Base-by-base conservation (phyloP, 2,329 filamentous ascomycete genomes). In the Fusarium udum region DNA sequence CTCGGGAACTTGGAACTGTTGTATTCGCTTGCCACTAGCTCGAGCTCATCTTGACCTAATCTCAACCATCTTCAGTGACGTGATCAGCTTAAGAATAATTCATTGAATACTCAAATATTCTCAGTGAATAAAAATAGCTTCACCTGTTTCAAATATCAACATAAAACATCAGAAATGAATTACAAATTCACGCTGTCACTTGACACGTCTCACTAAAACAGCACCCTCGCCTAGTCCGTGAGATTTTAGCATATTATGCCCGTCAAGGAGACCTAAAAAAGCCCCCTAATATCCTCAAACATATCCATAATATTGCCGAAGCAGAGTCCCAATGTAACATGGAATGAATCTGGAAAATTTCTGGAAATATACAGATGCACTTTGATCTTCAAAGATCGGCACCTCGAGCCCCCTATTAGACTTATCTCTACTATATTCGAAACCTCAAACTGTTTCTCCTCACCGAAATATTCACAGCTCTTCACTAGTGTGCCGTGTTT, bases 1-100 rank as follows among this genome's bases (percentile, higher is more conserved):
- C 36, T 69, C 26, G 51, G 42, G 26, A 48, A 28, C 26, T 48
- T 28, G 26, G 40, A 26, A 22, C n/a, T 64, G 67, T 64, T 64
- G 67, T 64, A 63, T 55, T 53, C 55, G 67, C 39, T 65, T 69
- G 67, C 67, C 67, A 69, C 67, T 69, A 69, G 59, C 65, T 56
- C 43, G n/a, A 5, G 13, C 32, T 53, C 49, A 36, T 22, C 32
- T 37, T 55, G 56, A 37, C 40, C 56, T 68, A 24, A 49, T 58
- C 32, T 58, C 20, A 58, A 16, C 48, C 48, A 52, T 52, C 9
- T 52, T 52, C 48, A 26, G 48, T 52, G 31, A 52, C 31, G n/a
- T 45, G 45, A 52, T 39, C 34, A 56, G 31, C 13, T 31, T 20
- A 6, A 36, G 7, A 55, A 16, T 24, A 51, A 51, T 51, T 20